Evolutionary conservation across 495 filamentous ascomycete species (phyloP), one percentile per base, ranked within the genome.

Genomic region (Podospora appendiculata): DNA sequence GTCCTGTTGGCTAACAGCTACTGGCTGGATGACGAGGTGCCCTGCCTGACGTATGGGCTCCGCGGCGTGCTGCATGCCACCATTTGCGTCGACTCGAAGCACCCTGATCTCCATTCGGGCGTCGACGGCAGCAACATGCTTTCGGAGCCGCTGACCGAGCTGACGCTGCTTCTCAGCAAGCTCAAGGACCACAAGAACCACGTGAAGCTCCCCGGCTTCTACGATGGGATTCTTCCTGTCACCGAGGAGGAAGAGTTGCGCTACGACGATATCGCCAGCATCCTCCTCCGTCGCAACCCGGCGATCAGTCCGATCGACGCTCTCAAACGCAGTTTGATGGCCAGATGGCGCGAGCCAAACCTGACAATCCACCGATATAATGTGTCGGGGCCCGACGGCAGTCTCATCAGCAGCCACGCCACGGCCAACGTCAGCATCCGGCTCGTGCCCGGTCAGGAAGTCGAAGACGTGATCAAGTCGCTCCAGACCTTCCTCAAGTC

Each of bases 1-100:
- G 91, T 98, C 39, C 69, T 98, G 1, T 70, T 97, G 6, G 93
- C 93, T 0, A 97, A 97, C 69, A 96, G 90, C 68, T 97, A 98
- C 71, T 98, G 93, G 93, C 77, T 98, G 3, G 89, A 96, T 63
- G 93, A 98, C 63, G 87, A 90, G 52, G 87, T 91, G 7, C 93
- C 93, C 1, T 97, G 93, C 66, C 71, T 98, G 35, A 98, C 94
- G 1, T 98, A 98, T 57, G 93, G 93, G 8, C 75, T 96, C 3
- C 79, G 93, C 45, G 93, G 93, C n/a, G 90, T 97, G 25, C 85
- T 98, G 13, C 91, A 96, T 64, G 92, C 90, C 8, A 96, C 89
- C 12, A 74, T 98, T 18, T 82, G 88, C 44, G 79, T 97, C 32
- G 84, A 89, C 54, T 95, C 89, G 44, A 80, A 83, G 43, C 86